Evolutionary conservation across 2,329 filamentous ascomycete species (phyloP).

Genomic region (Esteya vermicola): DNA sequence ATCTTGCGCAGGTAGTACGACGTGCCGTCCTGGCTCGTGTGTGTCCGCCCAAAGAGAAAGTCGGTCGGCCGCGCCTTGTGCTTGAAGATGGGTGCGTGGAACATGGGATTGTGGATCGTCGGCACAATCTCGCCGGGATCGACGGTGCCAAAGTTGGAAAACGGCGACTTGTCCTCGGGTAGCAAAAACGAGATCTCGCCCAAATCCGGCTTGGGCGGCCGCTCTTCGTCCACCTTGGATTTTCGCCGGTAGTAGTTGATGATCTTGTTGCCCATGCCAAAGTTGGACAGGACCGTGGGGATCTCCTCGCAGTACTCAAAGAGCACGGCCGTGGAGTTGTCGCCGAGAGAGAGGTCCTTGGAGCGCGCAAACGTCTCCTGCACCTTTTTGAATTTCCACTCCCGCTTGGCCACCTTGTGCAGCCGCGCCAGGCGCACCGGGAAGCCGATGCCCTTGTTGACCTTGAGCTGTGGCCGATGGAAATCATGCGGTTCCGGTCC

Average conservation of each 20-base stretch:
- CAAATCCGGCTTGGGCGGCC: conserved; percentile 66
- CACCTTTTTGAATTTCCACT: conserved; percentile 63
- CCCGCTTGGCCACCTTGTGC: conserved; percentile 59
- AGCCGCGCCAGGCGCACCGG: conserved; percentile 59
- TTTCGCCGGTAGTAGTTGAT: conserved; percentile 94
- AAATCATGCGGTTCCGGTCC: conserved; percentile 60
- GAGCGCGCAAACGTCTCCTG: conserved; percentile 68
- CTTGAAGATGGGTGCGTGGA: conserved; percentile 82
- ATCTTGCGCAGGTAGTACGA: conserved; percentile 77
- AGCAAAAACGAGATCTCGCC: conserved; percentile 81
- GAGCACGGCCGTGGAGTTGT: conserved; percentile 77
- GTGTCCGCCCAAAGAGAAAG: conserved; percentile 74
- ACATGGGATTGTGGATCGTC: conserved; percentile 91
- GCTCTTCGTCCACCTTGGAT: conserved; percentile 59
- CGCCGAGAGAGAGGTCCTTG: conserved; percentile 70
- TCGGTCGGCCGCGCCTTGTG: conserved; percentile 67
- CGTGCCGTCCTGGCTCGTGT: conserved; percentile 63
- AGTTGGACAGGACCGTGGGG: conserved; percentile 83
- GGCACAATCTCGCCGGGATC: conserved; percentile 82
- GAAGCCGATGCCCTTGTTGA: conserved; percentile 52
- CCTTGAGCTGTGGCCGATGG: conserved; percentile 66
- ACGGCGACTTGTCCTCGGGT: conserved; percentile 89
- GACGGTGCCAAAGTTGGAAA: conserved; percentile 87
- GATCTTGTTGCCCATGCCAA: conserved; percentile 90
- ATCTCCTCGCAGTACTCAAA: conserved; percentile 95